Conservation (phyloP, 2,329 filamentous ascomycete genomes). For the Mycogone perniciosa region DNA sequence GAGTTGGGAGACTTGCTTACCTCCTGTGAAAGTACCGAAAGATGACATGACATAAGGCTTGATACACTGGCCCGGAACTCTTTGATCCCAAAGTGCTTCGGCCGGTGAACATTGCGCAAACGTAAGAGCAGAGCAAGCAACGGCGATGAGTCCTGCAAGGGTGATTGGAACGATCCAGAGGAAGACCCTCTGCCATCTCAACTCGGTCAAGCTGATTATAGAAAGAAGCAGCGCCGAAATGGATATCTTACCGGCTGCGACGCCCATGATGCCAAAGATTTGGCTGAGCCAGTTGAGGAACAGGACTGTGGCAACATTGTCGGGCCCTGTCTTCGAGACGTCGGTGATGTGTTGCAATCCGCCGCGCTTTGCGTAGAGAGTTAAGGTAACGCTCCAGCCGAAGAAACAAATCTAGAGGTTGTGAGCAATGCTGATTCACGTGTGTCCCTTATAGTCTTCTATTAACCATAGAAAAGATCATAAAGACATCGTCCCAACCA, state of each 20-base stretch:
- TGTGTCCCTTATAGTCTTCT: not conserved
- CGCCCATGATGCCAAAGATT: conserved; percentile 17
- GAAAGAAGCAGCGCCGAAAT: conserved; percentile 17
- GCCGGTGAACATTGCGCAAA: conserved; percentile 19
- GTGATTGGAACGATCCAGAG: conserved; percentile 17
- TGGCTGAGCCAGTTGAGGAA: conserved; percentile 19
- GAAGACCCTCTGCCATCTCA: conserved; percentile 17
- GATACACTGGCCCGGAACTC: conserved; percentile 15
- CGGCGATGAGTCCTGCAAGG: conserved; percentile 14
- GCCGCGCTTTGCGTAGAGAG: conserved; percentile 15
- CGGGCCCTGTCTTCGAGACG: conserved; percentile 13
- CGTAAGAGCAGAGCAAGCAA: conserved; percentile 17
- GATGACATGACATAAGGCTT: conserved; percentile 15
- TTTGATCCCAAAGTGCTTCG: conserved; percentile 16
- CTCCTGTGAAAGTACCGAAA: conserved; percentile 17
- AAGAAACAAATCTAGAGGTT: conserved; percentile 15
- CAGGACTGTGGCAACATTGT: conserved; percentile 17
- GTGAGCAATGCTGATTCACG: not conserved
- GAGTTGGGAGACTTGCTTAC: conserved; percentile 3
- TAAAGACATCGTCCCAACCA: conserved; percentile 18
- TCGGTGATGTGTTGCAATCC: conserved; percentile 15
- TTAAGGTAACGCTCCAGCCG: conserved; percentile 16
- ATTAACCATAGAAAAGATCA: conserved; percentile 16
- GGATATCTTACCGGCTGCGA: conserved; percentile 18
- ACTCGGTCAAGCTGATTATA: conserved; percentile 16